Base-by-base conservation (phyloP, 768 basidiomycete species). In the Ephemerocybe angulata region DNA sequence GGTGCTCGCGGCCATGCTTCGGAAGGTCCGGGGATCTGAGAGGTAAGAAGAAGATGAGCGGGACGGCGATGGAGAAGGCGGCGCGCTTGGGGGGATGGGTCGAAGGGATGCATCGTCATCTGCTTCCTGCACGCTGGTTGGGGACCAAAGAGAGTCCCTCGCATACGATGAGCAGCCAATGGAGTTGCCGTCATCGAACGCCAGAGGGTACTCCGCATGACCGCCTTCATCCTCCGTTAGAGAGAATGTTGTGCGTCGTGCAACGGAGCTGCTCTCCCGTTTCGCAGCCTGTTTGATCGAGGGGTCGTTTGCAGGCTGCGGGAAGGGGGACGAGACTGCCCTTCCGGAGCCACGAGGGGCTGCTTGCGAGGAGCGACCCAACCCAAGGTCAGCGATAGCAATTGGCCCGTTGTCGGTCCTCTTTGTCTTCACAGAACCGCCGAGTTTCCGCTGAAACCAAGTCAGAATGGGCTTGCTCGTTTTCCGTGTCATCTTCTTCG, bases 71-170 rank as follows among this genome's bases (percentile, higher is more conserved):
- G 93, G 93, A 0, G 92, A 94, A 11, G 88, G 90, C 11, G 92
- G 90, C 4, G 85, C 78, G 60, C 88, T 93, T 4, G 96, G 96
- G 22, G 93, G 90, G 31, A 98, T 70, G 3, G 94, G 93, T 28
- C 93, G 84, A 15, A 97, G 69, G 33, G 93, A 96, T 10, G 96
- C 96, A 65, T 97, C 93, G 53, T 97, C 96, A 65, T 98, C 95
- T 15, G 93, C 94, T 70, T 92, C 92, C 28, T 84, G 69, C 40
- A 79, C 77, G 60, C 86, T 88, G 15, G 83, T 75, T 40, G 88
- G 90, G 7, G 90, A 91, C 87, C 88, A 91, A 42, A 81, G 80
- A 3, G 90, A 92, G 57, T 87, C 85, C 49, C 84, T 80, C 43
- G 87, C 85, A 51, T 80, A 65, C 22, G 84, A 88, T 3, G 83